Percentiles rank a stretch among this genome's conserved stretches.
phyloP scores from a whole-genome alignment of 1,139 yeast genomes.

The Yarrowia galli region DNA sequence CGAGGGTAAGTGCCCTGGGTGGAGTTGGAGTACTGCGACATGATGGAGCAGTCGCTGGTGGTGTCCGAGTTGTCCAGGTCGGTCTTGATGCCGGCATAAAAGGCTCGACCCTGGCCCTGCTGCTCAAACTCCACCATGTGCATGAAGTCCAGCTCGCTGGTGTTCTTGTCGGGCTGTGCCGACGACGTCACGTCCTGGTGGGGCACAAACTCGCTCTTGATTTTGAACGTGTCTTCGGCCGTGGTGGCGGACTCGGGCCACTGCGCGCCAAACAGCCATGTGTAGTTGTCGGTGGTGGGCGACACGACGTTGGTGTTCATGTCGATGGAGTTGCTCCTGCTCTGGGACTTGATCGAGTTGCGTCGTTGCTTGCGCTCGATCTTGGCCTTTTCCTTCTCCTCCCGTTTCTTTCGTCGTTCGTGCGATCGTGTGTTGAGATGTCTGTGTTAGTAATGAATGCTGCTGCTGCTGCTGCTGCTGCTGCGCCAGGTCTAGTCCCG shows the following conservation, averaged over 20 bases:
- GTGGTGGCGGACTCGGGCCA: constrained; percentile 35
- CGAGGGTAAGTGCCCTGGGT: constrained; percentile 22
- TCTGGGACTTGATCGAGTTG: constrained; percentile 32
- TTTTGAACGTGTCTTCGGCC: constrained; percentile 31
- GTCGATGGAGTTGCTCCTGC: constrained; percentile 28
- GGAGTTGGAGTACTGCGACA: constrained; percentile 28
- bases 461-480: too few relatives aligned
- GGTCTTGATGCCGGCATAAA: constrained; percentile 26
- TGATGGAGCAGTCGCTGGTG: constrained; percentile 23
- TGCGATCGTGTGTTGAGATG: constrained; percentile 47
- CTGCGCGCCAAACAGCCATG: constrained; percentile 34
- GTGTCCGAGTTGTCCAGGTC: constrained; percentile 34
- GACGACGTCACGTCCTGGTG: background rate
- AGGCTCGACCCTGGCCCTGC: constrained; percentile 32
- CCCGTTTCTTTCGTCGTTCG: constrained; percentile 46
- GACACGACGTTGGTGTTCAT: constrained; percentile 11
- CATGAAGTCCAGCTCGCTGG: constrained; percentile 33
- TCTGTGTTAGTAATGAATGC: constrained; percentile 31
- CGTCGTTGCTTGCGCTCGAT: constrained; percentile 24
- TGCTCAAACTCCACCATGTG: constrained; percentile 37
- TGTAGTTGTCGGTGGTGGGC: constrained; percentile 36
- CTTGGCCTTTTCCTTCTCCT: constrained; percentile 39
- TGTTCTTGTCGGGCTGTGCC: constrained; percentile 6
- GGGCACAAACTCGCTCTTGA: constrained; percentile 30
- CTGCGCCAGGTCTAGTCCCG: background rate